Percentiles rank a stretch among this genome's conserved stretches.
Conservation (phyloP, 768 basidiomycete species). For the Tylopilus cervinicoccineus region DNA sequence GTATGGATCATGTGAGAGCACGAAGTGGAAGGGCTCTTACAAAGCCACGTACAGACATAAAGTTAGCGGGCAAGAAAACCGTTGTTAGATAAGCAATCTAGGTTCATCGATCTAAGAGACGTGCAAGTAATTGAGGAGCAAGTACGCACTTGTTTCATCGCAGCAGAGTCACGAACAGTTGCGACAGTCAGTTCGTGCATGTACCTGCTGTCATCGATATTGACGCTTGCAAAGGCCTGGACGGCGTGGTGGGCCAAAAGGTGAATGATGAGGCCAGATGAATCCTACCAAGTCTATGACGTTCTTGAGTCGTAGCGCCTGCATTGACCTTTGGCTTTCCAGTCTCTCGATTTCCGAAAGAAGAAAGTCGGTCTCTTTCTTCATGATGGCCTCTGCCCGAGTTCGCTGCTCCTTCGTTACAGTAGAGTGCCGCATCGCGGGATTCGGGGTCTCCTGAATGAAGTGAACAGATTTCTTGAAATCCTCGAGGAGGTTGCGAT, state of each 20-base stretch:
- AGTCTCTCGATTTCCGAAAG: constrained; percentile 48
- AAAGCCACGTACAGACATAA: constrained; percentile 30
- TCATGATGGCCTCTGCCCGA: constrained; percentile 34
- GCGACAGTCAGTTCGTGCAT: constrained; percentile 50
- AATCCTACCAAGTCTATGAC: constrained; percentile 31
- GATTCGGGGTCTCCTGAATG: constrained; percentile 45
- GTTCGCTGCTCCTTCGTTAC: constrained; percentile 11
- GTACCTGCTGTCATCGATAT: constrained; percentile 49
- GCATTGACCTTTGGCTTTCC: constrained; percentile 32
- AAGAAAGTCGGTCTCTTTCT: constrained; percentile 45
- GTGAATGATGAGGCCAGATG: background rate
- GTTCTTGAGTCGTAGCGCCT: constrained; percentile 29
- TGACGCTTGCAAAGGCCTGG: constrained; percentile 58
- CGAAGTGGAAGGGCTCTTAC: background rate
- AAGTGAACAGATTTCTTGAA: constrained; percentile 52
- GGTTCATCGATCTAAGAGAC: background rate
- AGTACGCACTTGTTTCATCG: constrained; percentile 32
- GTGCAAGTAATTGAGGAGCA: constrained; percentile 23
- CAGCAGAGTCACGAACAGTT: constrained; percentile 39
- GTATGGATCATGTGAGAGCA: constrained; percentile 3
- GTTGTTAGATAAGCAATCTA: constrained; percentile 51
- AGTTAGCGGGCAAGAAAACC: constrained; percentile 56
- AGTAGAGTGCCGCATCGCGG: constrained; percentile 35
- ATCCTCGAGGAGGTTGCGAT: constrained; percentile 49
- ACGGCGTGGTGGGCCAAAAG: background rate